Base-by-base conservation (phyloP, 192 early-diverging fungal genomes). In the Coemansia sp. region DNA sequence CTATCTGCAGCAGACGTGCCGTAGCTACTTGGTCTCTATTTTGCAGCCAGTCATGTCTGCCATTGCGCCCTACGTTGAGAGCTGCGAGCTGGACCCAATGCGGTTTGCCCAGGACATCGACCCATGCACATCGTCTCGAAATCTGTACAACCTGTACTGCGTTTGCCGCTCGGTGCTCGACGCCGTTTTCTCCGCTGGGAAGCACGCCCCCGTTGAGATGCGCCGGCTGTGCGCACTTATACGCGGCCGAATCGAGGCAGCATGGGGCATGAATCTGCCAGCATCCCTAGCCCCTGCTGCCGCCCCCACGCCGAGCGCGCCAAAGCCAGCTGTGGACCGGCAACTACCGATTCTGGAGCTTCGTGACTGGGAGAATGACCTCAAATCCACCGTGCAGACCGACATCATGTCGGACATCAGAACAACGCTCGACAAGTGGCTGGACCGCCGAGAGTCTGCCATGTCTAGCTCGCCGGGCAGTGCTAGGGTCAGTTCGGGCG, bases 31-130 rank as follows among this genome's bases (percentile, higher is more conserved):
- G 28, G 66, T 83, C 16, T 78, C 75, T n/a, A 73, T 78, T 16
- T 58, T 83, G 63, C 81, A 75, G 58, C 81, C 81, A 13, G 76
- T 77, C 1, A 72, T 83, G 72, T 62, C 64, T 10, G 71, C 72
- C 23, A 77, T 83, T 16, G 63, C 57, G 37, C 72, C 75, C 0
- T 75, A 68, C 36, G 72, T 83, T 21, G 70, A 77, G 64, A 77
- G 65, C 73, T 83, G 81, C 58, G 81, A 83, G 73, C 73, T 83
- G 41, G 81, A 83, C 39, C 81, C 76, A 9, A 45, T 72, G 41
- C 81, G 81, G 26, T 58, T 78, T 21, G 61, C 68, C 5, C 39
- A 62, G 38, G 65, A 45, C 25, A 23, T 61, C 36, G 70, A 59
- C 43, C 62, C 62, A 33, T 70, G 64, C 6, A 69, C 55, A 33